Percentiles rank a stretch among this genome's conserved stretches.
Evolutionary conservation across 2,329 filamentous ascomycete genomes (phyloP).

Genomic region (Diaporthe sp.): DNA sequence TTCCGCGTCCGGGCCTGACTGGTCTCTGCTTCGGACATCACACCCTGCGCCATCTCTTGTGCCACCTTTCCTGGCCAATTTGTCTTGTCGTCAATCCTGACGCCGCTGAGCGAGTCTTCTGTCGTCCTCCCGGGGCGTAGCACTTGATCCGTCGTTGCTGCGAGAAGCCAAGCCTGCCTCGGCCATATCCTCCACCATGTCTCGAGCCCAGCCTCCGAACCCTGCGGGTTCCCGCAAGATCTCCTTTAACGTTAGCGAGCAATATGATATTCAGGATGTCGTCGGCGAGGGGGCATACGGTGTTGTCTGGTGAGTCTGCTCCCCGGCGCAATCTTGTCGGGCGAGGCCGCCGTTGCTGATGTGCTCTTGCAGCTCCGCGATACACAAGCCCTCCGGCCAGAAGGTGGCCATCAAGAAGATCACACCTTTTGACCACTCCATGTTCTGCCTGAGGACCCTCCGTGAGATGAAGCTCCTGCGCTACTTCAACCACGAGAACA

Average conservation of each 20-base stretch:
- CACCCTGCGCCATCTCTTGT: not conserved
- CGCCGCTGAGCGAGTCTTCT: not conserved
- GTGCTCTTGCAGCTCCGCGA: conserved; percentile 76
- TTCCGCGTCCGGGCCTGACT: conserved; percentile 25
- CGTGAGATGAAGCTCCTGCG: conserved; percentile 99
- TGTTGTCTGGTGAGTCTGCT: conserved; percentile 85
- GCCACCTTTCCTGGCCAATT: not conserved
- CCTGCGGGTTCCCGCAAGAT: conserved; percentile 85
- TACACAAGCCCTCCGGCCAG: conserved; percentile 97
- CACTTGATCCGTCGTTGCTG: conserved; percentile 19
- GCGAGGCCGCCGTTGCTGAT: not conserved
- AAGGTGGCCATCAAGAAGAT: conserved; percentile 99
- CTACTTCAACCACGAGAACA: conserved; percentile 99
- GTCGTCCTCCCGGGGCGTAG: conserved; percentile 5
- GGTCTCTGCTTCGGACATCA: conserved; percentile 19
- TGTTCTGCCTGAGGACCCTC: conserved; percentile 96
- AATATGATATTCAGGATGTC: conserved; percentile 99
- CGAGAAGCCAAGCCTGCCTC: not conserved
- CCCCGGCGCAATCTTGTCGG: not conserved
- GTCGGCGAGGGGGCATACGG: conserved; percentile 98
- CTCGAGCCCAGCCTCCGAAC: conserved; percentile 66
- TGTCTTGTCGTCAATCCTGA: conserved; percentile 2
- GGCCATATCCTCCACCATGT: conserved; percentile 54
- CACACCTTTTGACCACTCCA: conserved; percentile 97
- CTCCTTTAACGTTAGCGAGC: conserved; percentile 99